Percentiles rank a stretch among this genome's conserved stretches.
Conservation (phyloP, 371 early-diverging fungal genomes). For the Apophysomyces elegans region DNA sequence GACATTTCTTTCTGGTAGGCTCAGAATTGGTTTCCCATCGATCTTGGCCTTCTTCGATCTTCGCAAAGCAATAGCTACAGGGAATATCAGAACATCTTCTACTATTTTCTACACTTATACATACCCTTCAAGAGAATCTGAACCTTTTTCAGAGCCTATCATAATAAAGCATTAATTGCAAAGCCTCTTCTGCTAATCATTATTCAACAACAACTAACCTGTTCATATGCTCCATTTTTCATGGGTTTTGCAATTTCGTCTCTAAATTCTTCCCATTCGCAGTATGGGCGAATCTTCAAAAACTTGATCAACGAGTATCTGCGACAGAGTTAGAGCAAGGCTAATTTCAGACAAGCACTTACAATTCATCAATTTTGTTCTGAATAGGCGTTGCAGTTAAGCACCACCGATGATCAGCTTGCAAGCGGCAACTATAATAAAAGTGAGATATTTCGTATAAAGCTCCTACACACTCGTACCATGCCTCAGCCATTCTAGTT, state of each 20-base stretch:
- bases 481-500: conserved; percentile 65
- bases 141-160: conserved; percentile 46
- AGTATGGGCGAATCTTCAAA: conserved; percentile 70
- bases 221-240: conserved; percentile 20
- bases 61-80: conserved; percentile 63
- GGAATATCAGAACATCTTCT: neutral
- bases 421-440: conserved; percentile 48
- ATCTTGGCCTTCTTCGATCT: conserved; percentile 65
- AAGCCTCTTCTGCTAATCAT: conserved; percentile 15
- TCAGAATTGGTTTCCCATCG: conserved; percentile 71
- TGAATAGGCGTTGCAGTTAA: conserved; percentile 83
- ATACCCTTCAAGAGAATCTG: conserved; percentile 36
- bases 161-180: conserved; percentile 20
- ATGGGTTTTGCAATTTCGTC: conserved; percentile 54
- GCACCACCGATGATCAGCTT: conserved; percentile 77
- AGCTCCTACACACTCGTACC: conserved; percentile 21
- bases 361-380: conserved; percentile 89
- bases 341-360: conserved; percentile 9
- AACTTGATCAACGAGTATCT: conserved; percentile 77
- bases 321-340: neutral
- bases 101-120: neutral
- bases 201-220: neutral
- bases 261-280: conserved; percentile 59
- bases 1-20: conserved; percentile 64
- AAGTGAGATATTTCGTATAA: neutral